phyloP scores from a whole-genome alignment of 805 yeast genomes.

The Hanseniaspora occidentalis region DNA sequence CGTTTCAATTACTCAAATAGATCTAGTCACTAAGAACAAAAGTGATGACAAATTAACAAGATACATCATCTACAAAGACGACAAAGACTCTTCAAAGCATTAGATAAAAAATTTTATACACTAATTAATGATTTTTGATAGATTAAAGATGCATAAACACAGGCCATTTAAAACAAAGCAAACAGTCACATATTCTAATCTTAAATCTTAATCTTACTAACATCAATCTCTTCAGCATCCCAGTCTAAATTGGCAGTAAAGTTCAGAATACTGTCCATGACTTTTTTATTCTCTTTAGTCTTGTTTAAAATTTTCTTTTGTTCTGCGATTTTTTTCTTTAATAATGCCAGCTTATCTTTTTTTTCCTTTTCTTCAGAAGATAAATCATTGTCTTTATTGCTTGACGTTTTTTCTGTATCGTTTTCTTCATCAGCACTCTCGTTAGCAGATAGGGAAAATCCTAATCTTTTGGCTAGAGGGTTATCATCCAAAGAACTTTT shows the following conservation, averaged over 20 bases:
- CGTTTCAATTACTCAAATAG: constrained; percentile 19
- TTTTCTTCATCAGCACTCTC: too few species aligned
- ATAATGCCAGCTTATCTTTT: constrained; percentile 11
- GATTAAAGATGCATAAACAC: too few species aligned
- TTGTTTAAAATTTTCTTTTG: constrained; percentile 16
- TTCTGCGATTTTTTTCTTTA: constrained; percentile 21
- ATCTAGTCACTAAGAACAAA: constrained; percentile 16
- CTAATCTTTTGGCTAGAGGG: too few species aligned
- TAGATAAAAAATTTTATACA: too few species aligned
- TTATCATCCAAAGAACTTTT: too few species aligned
- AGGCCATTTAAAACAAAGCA: too few species aligned
- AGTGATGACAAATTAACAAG: constrained; percentile 13
- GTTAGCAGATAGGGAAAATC: too few species aligned
- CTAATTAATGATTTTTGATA: too few species aligned
- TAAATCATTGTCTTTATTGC: too few species aligned
- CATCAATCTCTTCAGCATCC: constrained; percentile 21
- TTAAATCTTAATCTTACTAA: constrained; percentile 10
- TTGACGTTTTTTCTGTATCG: too few species aligned
- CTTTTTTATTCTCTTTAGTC: constrained; percentile 17
- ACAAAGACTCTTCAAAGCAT: constrained; percentile 2
- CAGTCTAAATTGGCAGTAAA: constrained; percentile 16
- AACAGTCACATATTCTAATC: not conserved
- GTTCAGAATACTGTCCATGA: constrained; percentile 19
- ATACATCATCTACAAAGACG: constrained; percentile 18
- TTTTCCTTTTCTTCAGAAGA: too few species aligned